Conservation (phyloP, 2,329 filamentous ascomycete genomes). For the Scedosporium dehoogii region DNA sequence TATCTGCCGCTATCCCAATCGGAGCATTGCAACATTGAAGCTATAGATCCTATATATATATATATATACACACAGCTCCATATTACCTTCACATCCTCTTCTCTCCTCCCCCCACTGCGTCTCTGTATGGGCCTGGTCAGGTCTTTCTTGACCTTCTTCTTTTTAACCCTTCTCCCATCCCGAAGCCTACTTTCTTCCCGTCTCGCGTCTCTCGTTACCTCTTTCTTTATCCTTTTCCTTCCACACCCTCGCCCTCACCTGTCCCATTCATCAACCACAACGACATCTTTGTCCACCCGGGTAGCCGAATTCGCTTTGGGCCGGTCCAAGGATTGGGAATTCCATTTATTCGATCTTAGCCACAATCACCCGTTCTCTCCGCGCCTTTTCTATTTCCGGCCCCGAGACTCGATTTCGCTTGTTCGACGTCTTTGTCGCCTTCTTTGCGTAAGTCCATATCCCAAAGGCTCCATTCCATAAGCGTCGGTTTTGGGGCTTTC, state of each 20-base stretch:
- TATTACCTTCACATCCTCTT: conserved; percentile 1
- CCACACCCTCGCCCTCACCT: conserved; percentile 1
- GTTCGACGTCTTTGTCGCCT: background rate
- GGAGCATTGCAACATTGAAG: background rate
- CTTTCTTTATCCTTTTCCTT: conserved; percentile 3
- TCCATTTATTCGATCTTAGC: background rate
- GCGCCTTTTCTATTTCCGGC: background rate
- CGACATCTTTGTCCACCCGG: background rate
- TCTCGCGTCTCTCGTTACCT: background rate
- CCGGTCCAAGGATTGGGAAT: background rate
- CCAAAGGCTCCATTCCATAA: background rate
- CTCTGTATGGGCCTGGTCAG: background rate
- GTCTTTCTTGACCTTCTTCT: background rate
- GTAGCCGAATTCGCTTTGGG: background rate
- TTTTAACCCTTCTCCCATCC: background rate
- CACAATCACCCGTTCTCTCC: background rate
- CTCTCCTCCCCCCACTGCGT: background rate
- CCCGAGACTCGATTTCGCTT: background rate
- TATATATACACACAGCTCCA: conserved; percentile 3
- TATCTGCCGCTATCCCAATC: conserved; percentile 1
- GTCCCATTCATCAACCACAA: background rate
- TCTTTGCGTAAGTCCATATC: conserved; percentile 3
- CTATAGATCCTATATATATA: conserved; percentile 4
- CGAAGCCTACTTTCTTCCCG: background rate
- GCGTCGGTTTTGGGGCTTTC: background rate